phyloP scores from a whole-genome alignment of 2,329 filamentous ascomycete species.

The Penicillium sp. region DNA sequence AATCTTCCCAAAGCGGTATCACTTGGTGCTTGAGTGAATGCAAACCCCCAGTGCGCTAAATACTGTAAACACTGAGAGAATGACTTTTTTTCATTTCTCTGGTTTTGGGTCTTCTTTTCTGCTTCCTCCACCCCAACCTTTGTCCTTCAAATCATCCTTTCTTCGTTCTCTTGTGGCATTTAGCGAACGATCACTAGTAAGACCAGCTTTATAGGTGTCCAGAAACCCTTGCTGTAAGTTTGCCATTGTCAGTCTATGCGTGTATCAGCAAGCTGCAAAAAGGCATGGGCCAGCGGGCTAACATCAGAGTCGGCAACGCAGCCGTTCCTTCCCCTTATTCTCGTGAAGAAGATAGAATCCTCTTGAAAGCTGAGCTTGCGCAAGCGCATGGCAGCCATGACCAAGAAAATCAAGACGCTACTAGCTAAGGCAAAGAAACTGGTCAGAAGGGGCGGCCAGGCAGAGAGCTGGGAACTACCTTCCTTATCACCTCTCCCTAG shows the following conservation, averaged over 20 bases:
- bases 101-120: neutral
- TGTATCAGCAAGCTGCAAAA: neutral
- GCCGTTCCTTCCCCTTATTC: neutral
- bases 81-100: neutral
- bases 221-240: neutral
- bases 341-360: neutral
- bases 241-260: neutral
- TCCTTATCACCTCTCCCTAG: neutral
- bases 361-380: neutral
- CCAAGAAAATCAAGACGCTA: neutral
- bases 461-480: too few relatives aligned
- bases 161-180: neutral
- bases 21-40: slow-evolving; percentile 17
- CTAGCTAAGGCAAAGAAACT: neutral
- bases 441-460: neutral
- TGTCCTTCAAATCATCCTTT: neutral
- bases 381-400: neutral
- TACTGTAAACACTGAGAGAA: neutral
- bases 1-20: slow-evolving; percentile 23
- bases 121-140: neutral
- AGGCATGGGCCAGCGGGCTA: neutral
- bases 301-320: neutral
- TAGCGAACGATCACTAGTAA: neutral
- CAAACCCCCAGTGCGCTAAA: neutral
- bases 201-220: neutral